Conservation (phyloP, 2,329 filamentous ascomycete species). For the Apiospora hydei region DNA sequence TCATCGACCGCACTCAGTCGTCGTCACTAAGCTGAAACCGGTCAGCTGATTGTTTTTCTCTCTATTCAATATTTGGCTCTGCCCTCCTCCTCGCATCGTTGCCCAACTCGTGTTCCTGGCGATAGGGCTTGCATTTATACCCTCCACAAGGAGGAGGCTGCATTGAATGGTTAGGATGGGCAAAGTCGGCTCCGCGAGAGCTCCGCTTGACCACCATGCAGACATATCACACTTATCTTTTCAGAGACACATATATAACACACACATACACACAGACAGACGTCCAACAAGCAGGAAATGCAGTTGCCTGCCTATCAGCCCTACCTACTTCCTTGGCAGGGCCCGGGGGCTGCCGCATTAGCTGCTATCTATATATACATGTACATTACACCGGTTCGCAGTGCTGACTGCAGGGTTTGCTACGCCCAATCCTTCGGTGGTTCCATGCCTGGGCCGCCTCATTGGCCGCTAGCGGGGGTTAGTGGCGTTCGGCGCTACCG, state of each 20-base stretch:
- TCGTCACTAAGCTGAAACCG: neutral
- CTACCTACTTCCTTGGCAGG: neutral
- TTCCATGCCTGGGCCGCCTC: neutral
- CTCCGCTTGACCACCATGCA: neutral
- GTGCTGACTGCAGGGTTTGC: neutral
- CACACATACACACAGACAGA: neutral
- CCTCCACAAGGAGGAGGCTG: neutral
- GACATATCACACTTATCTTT: neutral
- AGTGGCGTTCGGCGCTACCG: conserved; percentile 3
- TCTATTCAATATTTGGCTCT: neutral
- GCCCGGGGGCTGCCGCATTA: neutral
- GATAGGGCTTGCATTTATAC: neutral
- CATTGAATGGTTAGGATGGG: neutral
- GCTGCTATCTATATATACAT: neutral
- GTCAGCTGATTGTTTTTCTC: neutral
- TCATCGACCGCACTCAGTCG: neutral
- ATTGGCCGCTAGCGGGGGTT: neutral
- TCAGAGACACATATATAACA: neutral
- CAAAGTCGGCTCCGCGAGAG: neutral
- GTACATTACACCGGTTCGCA: neutral
- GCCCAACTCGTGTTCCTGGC: neutral
- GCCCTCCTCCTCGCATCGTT: neutral
- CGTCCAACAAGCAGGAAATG: neutral
- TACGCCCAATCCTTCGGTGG: neutral
- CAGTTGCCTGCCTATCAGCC: neutral